Evolutionary conservation across 1,284 basidiomycete genomes (phyloP).

Genomic region (Moesziomyces parantarcticus): DNA sequence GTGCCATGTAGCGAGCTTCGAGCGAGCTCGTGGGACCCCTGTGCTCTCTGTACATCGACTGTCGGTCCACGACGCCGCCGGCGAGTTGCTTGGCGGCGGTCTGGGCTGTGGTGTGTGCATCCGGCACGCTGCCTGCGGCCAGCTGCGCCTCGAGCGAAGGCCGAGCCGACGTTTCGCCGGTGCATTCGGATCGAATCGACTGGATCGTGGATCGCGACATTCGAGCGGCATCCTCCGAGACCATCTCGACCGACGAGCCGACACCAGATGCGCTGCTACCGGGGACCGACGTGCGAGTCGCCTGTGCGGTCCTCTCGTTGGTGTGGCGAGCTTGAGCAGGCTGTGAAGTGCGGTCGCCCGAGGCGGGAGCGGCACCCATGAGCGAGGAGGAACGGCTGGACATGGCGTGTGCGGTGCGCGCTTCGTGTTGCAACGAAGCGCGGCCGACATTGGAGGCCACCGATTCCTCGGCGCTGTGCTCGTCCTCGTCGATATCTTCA

Average conservation of each 20-base stretch:
- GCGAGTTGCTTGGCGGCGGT: slow-evolving; percentile 36
- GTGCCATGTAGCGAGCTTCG: slow-evolving; percentile 47
- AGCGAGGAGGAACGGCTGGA: slow-evolving; percentile 23
- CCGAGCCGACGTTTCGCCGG: slow-evolving; percentile 55
- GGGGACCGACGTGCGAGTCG: slow-evolving; percentile 2
- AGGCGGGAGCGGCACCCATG: slow-evolving; percentile 4
- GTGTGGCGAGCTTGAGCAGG: slow-evolving; percentile 6
- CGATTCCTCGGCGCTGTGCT: slow-evolving; percentile 23
- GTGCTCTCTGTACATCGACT: slow-evolving; percentile 40
- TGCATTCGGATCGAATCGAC: slow-evolving; percentile 47
- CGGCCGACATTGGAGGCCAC: slow-evolving; percentile 8
- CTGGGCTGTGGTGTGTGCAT: slow-evolving; percentile 39
- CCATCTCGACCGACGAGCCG: slow-evolving; percentile 35
- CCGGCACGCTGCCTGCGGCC: slow-evolving; percentile 4
- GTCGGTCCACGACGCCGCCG: slow-evolving; percentile 29
- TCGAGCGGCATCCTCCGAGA: slow-evolving; percentile 34
- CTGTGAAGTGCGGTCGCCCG: slow-evolving; percentile 6
- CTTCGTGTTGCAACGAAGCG: slow-evolving; percentile 8
- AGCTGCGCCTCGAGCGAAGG: slow-evolving; percentile 51
- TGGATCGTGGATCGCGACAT: slow-evolving; percentile 47
- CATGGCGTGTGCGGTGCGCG: slow-evolving; percentile 3
- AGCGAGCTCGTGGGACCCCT: slow-evolving; percentile 25
- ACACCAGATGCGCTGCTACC: slow-evolving; percentile 33
- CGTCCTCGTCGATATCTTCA: slow-evolving; percentile 46
- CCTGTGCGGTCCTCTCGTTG: no score